Percentiles rank a stretch among this genome's conserved stretches.
Evolutionary conservation across 2,329 filamentous ascomycete species (phyloP).

Genomic region (Colletotrichum brevisporum): DNA sequence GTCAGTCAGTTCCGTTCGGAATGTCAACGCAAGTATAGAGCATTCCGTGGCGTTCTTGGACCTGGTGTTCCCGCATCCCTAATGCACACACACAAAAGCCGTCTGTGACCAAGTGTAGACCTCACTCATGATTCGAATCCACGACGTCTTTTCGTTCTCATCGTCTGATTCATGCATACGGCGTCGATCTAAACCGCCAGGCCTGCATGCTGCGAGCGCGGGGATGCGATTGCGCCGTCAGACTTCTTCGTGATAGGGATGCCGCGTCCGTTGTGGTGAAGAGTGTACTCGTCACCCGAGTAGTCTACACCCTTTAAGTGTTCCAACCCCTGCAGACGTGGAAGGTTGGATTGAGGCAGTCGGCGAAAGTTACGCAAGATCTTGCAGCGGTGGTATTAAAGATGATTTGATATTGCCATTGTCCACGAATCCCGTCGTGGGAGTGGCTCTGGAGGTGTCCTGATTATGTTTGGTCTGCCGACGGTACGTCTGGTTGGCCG

Average conservation of each 20-base stretch:
- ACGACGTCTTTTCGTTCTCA: neutral
- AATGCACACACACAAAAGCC: neutral
- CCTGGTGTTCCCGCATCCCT: neutral
- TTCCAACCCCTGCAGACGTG: neutral
- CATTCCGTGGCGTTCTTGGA: neutral
- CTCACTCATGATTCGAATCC: neutral
- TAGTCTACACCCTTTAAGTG: neutral
- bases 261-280: neutral
- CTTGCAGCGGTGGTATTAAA: neutral
- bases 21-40: neutral
- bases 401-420: too few species aligned
- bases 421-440: too few species aligned
- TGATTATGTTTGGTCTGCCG: neutral
- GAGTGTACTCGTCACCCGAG: neutral
- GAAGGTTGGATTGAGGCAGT: too few species aligned
- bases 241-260: too few species aligned
- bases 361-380: too few species aligned
- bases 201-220: too few species aligned
- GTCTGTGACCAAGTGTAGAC: neutral
- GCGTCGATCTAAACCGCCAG: too few species aligned
- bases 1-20: neutral
- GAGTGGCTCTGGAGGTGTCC: too few species aligned
- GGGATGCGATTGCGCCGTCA: too few species aligned
- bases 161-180: neutral
- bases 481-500: slow-evolving; percentile 2